phyloP scores from a whole-genome alignment of 2,329 filamentous ascomycete species.

The Colletotrichum sp. region DNA sequence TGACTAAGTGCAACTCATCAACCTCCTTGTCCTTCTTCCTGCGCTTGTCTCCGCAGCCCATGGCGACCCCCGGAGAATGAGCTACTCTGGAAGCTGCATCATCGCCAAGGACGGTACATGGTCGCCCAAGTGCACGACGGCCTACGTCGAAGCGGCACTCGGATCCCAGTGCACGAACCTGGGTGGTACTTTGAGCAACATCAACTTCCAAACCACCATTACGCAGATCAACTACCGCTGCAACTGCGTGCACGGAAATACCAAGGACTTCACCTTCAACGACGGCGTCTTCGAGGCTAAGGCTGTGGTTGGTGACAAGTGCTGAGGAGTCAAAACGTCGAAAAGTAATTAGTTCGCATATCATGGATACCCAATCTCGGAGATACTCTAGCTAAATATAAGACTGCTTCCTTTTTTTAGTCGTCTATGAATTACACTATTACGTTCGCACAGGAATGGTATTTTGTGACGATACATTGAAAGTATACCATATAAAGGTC shows the following conservation, averaged over 20 bases:
- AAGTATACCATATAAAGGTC: background rate
- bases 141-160: background rate
- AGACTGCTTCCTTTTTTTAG: background rate
- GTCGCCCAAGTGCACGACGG: background rate
- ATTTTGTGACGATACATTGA: background rate
- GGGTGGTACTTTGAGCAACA: background rate
- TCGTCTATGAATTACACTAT: background rate
- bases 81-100: background rate
- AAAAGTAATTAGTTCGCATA: background rate
- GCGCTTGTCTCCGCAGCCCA: background rate
- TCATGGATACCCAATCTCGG: background rate
- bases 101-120: background rate
- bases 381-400: background rate
- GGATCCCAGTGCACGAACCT: background rate
- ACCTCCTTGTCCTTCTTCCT: background rate
- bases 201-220: background rate
- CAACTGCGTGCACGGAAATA: background rate
- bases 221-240: background rate
- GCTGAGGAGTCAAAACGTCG: background rate
- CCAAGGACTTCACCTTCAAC: background rate
- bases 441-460: rapidly evolving
- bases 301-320: background rate
- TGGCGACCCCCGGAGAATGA: background rate
- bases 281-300: background rate
- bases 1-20: background rate